These are phyloP conservation scores for Candolleomyces eurysporus DNA, from an alignment of 768 basidiomycete genomes.

Conservation along the genomic window DNA sequence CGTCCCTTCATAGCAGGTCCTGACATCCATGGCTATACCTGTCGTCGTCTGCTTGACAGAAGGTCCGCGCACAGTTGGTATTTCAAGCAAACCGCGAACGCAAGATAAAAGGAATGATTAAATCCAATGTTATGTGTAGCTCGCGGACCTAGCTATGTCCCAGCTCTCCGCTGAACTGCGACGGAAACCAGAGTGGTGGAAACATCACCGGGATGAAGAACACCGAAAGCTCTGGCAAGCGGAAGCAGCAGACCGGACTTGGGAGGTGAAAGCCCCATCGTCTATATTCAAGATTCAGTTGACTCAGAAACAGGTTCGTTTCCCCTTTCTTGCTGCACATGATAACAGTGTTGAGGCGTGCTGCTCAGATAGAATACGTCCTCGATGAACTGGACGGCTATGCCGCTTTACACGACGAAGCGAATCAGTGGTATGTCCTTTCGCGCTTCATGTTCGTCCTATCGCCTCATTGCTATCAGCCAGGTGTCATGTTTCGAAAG, in stretches of 20 bases:
- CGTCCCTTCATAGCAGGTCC: constrained; percentile 1
- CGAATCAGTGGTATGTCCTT: constrained; percentile 33
- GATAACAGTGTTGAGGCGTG: background rate
- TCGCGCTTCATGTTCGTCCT: background rate
- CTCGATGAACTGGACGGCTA: constrained; percentile 50
- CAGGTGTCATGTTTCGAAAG: constrained; percentile 57
- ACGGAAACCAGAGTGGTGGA: constrained; percentile 40
- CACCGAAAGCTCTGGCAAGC: constrained; percentile 30
- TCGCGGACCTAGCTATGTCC: constrained; percentile 50
- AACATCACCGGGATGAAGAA: constrained; percentile 20
- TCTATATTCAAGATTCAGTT: constrained; percentile 28
- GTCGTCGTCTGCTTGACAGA: constrained; percentile 26
- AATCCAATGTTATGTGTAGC: constrained; percentile 23
- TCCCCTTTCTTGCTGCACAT: background rate
- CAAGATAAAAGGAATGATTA: background rate
- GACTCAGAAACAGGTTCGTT: constrained; percentile 38
- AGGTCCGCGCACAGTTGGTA: constrained; percentile 45
- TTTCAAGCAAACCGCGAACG: background rate
- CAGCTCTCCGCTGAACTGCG: constrained; percentile 44
- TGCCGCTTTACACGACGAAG: constrained; percentile 35
- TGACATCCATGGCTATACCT: background rate
- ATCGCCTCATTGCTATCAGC: constrained; percentile 23
- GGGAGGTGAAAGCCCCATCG: constrained; percentile 37
- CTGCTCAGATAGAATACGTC: constrained; percentile 41
- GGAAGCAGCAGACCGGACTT: constrained; percentile 23